Conservation (phyloP, 768 basidiomycete species). For the Russula emetica region DNA sequence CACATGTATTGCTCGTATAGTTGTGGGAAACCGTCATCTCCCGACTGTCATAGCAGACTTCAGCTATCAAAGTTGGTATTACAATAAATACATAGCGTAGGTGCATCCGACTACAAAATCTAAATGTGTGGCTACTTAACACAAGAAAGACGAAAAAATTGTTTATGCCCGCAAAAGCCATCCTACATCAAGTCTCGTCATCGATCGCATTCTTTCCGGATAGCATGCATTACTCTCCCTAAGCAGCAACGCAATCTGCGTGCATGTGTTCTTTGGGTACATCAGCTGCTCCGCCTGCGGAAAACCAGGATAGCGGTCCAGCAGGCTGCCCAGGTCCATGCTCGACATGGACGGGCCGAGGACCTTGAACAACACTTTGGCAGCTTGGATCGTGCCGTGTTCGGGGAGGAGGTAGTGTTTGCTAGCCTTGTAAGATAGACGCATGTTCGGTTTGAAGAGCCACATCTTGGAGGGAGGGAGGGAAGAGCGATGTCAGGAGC, state of each 20-base stretch:
- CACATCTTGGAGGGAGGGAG: slow-evolving; percentile 56
- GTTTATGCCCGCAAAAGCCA: slow-evolving; percentile 51
- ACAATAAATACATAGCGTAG: neutral
- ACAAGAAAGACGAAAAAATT: neutral
- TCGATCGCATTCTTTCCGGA: slow-evolving; percentile 66
- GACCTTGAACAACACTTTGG: slow-evolving; percentile 84
- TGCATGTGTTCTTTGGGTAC: slow-evolving; percentile 78
- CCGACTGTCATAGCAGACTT: neutral
- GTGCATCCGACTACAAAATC: no score
- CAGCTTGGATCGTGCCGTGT: slow-evolving; percentile 57
- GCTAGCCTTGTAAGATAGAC: slow-evolving; percentile 64
- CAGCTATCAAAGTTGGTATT: neutral
- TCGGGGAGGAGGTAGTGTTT: slow-evolving; percentile 55
- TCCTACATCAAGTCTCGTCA: slow-evolving; percentile 80
- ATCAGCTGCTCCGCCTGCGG: slow-evolving; percentile 84
- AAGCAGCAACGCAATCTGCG: slow-evolving; percentile 61
- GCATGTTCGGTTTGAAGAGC: slow-evolving; percentile 90
- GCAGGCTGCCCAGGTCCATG: slow-evolving; percentile 51
- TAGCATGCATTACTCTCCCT: slow-evolving; percentile 75
- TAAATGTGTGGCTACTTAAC: neutral
- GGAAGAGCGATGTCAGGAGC: neutral
- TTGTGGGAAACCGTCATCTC: neutral
- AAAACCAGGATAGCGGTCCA: slow-evolving; percentile 74
- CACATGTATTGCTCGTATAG: neutral
- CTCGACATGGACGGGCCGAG: slow-evolving; percentile 54